Percentiles rank a stretch among this genome's conserved stretches.
Conservation (phyloP, 2,329 filamentous ascomycete species). For the Reticulascus tulasneorum region DNA sequence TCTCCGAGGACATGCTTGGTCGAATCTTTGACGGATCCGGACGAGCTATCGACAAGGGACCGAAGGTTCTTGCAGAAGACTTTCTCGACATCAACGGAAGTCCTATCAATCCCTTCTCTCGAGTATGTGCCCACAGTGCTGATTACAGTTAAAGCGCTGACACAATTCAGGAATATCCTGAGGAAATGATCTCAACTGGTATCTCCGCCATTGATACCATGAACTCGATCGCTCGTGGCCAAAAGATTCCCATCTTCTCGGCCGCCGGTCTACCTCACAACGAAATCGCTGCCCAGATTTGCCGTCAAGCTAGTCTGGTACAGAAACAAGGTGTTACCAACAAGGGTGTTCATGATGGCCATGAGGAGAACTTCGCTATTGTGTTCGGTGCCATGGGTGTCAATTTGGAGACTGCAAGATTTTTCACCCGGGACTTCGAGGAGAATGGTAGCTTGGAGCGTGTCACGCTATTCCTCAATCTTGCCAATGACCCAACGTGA, state of each 20-base stretch:
- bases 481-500: conserved; percentile 97
- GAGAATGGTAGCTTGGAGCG: conserved; percentile 99
- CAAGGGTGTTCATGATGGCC: conserved; percentile 93
- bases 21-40: conserved; percentile 98
- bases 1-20: conserved; percentile 98
- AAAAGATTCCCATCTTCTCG: conserved; percentile 99
- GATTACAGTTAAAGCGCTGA: conserved; percentile 12
- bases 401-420: conserved; percentile 96
- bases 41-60: conserved; percentile 96
- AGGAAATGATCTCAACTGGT: conserved; percentile 99
- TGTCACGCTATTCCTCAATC: conserved; percentile 95
- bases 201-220: conserved; percentile 99
- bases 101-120: conserved; percentile 96
- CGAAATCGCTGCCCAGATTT: conserved; percentile 98
- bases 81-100: conserved; percentile 99
- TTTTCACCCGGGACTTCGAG: conserved; percentile 98
- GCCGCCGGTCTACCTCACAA: conserved; percentile 97
- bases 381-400: conserved; percentile 99
- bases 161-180: conserved; percentile 76
- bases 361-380: conserved; percentile 99
- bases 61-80: conserved; percentile 95
- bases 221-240: conserved; percentile 95
- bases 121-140: conserved; percentile 54
- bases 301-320: conserved; percentile 91
- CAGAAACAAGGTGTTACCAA: conserved; percentile 72